phyloP scores from a whole-genome alignment of 83 land plant genomes.

The Picea engelmannii region DNA sequence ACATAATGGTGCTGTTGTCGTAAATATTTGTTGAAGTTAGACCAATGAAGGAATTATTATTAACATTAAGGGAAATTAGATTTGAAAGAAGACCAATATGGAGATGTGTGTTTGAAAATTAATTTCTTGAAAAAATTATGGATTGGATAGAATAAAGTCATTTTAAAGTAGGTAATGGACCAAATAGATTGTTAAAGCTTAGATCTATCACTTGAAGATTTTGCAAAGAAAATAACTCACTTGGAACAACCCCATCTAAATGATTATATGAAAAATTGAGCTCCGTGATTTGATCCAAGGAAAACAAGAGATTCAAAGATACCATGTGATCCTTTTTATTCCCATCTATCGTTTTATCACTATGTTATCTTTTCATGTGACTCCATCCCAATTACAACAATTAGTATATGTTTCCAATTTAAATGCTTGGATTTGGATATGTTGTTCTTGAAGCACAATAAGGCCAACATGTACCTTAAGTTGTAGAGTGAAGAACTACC shows the following conservation, averaged over 20 bases:
- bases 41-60: no score
- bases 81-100: slow-evolving; percentile 1
- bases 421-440: neutral
- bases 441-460: neutral
- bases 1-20: no score
- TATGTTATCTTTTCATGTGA: slow-evolving; percentile 25
- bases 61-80: slow-evolving; percentile 3
- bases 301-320: no score
- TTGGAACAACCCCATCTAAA: no score
- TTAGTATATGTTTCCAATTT: slow-evolving; percentile 8
- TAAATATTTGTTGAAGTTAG: no score
- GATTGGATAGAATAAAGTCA: slow-evolving; percentile 13
- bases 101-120: slow-evolving; percentile 19
- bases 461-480: neutral
- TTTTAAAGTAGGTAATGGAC: neutral
- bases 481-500: neutral
- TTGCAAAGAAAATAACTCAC: slow-evolving; percentile 20
- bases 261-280: no score
- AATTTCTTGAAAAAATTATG: slow-evolving; percentile 39
- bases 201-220: slow-evolving; percentile 15
- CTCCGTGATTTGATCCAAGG: no score
- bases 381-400: slow-evolving; percentile 53
- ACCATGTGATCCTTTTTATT: no score
- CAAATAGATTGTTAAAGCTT: neutral
- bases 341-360: slow-evolving; percentile 31